Conservation (phyloP, 2,329 filamentous ascomycete genomes). For the Lachnellula hyalina region DNA sequence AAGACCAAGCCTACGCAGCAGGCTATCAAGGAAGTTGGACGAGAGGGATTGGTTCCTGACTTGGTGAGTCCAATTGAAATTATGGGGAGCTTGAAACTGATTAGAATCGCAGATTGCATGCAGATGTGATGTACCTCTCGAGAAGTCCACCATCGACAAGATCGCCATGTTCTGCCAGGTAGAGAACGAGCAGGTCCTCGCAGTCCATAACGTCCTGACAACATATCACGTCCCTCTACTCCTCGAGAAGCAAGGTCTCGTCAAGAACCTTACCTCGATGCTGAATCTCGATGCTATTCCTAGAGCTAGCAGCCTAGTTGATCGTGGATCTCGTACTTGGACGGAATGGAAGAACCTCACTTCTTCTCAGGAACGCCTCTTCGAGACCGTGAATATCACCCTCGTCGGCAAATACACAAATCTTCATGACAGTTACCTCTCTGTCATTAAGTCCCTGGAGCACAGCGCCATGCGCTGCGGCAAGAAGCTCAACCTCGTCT, state of each 20-base stretch:
- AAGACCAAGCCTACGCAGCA: constrained; percentile 98
- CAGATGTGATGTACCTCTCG: constrained; percentile 74
- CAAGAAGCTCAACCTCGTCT: constrained; percentile 72
- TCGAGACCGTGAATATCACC: constrained; percentile 70
- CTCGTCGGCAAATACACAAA: constrained; percentile 90
- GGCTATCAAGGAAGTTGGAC: constrained; percentile 78
- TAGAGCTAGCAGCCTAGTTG: constrained; percentile 47
- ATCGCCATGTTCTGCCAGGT: constrained; percentile 88
- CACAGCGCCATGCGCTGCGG: constrained; percentile 85
- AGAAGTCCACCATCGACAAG: constrained; percentile 71
- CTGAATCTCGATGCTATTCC: constrained; percentile 58
- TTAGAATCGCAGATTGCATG: constrained; percentile 67
- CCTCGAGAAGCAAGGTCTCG: constrained; percentile 73
- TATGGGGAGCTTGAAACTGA: not conserved
- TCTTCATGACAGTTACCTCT: constrained; percentile 81
- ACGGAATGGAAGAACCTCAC: constrained; percentile 70
- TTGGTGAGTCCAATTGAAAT: constrained; percentile 13
- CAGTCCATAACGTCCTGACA: constrained; percentile 82
- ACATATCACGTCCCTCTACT: constrained; percentile 96
- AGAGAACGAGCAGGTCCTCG: constrained; percentile 76
- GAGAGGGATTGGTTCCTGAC: constrained; percentile 43
- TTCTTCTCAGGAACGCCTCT: constrained; percentile 57
- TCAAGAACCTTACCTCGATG: constrained; percentile 58
- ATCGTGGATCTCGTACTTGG: constrained; percentile 69
- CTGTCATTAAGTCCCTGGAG: constrained; percentile 80